Base-by-base conservation (phyloP, 306 rosid species). In the Glycyrrhiza uralensis region DNA sequence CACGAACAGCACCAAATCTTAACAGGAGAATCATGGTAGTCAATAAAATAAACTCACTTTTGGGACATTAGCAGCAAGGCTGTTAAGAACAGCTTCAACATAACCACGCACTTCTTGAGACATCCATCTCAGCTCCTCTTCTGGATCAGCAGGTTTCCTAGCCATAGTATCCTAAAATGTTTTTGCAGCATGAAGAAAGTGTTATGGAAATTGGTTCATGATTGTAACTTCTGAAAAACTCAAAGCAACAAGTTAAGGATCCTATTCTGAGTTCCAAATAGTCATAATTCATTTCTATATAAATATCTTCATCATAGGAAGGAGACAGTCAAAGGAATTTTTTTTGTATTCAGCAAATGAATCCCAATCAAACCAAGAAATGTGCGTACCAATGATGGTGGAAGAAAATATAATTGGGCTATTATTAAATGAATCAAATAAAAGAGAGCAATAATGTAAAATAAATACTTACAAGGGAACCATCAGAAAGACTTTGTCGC, bases 41-140 rank as follows among this genome's bases (percentile, higher is more conserved):
- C 20, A 10, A 22, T 5, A 70, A 57, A 74, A 44, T 38, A 67
- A 75, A 71, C 85, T 78, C 77, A 84, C 88, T 79, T 84, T 84
- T 22, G 88, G 88, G 64, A 84, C 84, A 81, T 84, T 84, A 42
- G 88, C 88, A 65, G 81, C 88, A 59, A 84, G 86, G 62, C 86
- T 84, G 82, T 84, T 84, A 45, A 84, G 86, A 81, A 84, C 86
- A 78, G 88, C 88, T 84, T 84, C 88, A 66, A 84, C 87, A 77
- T 85, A 85, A 77, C 89, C 89, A 0, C 89, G 89, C 65, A 85
- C 89, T 85, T 85, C 89, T 63, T 85, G 89, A 54, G 89, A 74
- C 89, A 85, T 85, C 89, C 89, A 85, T 66, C 87, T 77, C 50
- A 85, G 89, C 77, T 85, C 89, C 64, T 85, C 89, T 80, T 85